A percentile compares a stretch with the other conserved stretches of the same genome.
Evolutionary conservation across 2,329 filamentous ascomycete species (phyloP).

Genomic region (Byssoonygena ceratinophila): DNA sequence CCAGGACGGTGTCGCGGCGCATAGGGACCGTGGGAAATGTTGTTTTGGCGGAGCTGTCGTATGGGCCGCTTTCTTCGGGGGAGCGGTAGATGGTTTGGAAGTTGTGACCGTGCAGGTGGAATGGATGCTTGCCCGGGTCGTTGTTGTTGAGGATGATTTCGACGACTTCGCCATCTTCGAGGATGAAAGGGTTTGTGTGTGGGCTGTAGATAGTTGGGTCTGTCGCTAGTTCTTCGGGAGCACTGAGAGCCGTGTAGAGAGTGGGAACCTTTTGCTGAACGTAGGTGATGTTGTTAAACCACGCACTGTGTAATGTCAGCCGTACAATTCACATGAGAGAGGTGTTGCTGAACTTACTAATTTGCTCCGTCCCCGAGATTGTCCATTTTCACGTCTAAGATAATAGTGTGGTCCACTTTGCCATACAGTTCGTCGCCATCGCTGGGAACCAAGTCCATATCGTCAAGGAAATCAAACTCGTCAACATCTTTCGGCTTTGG

Average conservation of each 20-base stretch:
- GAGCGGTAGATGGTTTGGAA: conserved; percentile 12
- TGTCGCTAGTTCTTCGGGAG: conserved; percentile 7
- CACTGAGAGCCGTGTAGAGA: conserved; percentile 10
- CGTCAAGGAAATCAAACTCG: conserved; percentile 10
- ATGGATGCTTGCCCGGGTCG: conserved; percentile 13
- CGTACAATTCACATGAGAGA: background rate
- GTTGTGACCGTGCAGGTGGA: conserved; percentile 39
- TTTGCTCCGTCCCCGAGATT: conserved; percentile 15
- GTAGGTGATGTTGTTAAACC: conserved; percentile 15
- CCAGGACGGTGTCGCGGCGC: conserved; percentile 44
- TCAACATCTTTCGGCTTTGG: conserved; percentile 5
- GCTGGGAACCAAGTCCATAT: conserved; percentile 34
- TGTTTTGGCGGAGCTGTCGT: conserved; percentile 25
- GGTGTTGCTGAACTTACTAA: conserved; percentile 10
- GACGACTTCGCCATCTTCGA: conserved; percentile 7
- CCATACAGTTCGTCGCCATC: conserved; percentile 10
- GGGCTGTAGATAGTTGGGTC: conserved; percentile 12
- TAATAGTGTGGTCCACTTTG: conserved; percentile 15
- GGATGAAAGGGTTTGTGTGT: conserved; percentile 10
- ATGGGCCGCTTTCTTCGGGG: conserved; percentile 20
- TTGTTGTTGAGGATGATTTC: conserved; percentile 14
- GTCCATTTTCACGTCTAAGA: conserved; percentile 48
- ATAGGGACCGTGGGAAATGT: conserved; percentile 34
- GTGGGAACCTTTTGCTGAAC: conserved; percentile 12
- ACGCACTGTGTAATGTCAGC: conserved; percentile 8